These are phyloP conservation scores for Rhytidiadelphus loreus DNA, from an alignment of 225 moss, liverwort and hornwort genomes.

Conservation along the genomic window DNA sequence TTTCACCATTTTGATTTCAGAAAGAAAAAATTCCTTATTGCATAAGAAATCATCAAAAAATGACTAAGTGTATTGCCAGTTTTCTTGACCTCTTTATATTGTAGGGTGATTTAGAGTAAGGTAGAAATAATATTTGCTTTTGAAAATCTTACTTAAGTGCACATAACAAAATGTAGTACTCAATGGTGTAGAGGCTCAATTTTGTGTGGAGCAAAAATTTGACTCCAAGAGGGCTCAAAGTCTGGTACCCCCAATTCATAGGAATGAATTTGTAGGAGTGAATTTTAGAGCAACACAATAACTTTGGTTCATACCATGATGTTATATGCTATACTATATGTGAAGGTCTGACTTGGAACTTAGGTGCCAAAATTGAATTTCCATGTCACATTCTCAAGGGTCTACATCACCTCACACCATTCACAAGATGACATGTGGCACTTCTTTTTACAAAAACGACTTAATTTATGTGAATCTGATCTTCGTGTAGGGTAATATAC, in stretches of 20 bases:
- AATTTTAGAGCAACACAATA: background rate
- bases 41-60: background rate
- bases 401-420: no score
- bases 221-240: background rate
- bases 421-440: no score
- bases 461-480: no score
- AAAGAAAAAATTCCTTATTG: background rate
- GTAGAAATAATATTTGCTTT: background rate
- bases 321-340: background rate
- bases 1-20: background rate
- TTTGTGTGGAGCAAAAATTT: background rate
- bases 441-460: no score
- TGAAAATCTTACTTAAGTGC: background rate
- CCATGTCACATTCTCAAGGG: no score
- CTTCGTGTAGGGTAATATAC: background rate
- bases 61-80: background rate
- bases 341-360: no score
- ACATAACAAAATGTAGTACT: background rate
- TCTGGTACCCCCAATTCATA: background rate
- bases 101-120: background rate
- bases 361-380: no score
- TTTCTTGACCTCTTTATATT: no score
- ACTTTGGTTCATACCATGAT: background rate
- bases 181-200: background rate
- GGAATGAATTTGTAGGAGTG: background rate